Evolutionary conservation across 2,329 filamentous ascomycete species (phyloP).

Genomic region (Aspergillus texensis): DNA sequence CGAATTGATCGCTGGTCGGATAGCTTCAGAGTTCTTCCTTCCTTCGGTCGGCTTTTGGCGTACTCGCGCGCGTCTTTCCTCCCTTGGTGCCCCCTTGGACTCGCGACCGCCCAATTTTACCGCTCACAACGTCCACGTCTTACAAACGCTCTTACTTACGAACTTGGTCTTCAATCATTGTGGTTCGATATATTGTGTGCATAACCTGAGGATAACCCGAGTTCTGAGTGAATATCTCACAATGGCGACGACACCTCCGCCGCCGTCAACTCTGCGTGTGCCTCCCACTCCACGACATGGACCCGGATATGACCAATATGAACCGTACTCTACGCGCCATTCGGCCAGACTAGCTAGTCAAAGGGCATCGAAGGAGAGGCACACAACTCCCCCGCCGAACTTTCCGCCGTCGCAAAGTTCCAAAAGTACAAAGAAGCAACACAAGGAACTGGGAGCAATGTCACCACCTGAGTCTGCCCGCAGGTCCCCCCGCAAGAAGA

Average conservation of each 20-base stretch:
- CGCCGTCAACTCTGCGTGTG: constrained; percentile 39
- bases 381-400: constrained; percentile 35
- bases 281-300: constrained; percentile 51
- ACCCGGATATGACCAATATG: constrained; percentile 45
- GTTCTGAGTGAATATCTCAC: constrained; percentile 6
- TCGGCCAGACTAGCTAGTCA: constrained; percentile 44
- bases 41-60: constrained; percentile 18
- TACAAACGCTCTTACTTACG: neutral
- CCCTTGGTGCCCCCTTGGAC: constrained; percentile 19
- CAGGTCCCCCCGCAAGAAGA: constrained; percentile 32
- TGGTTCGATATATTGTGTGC: neutral
- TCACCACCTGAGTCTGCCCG: constrained; percentile 34
- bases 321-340: constrained; percentile 43
- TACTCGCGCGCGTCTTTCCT: constrained; percentile 19
- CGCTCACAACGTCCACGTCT: neutral
- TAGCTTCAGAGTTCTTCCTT: constrained; percentile 5
- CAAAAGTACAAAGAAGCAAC: constrained; percentile 26
- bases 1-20: neutral
- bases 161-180: neutral
- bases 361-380: constrained; percentile 28
- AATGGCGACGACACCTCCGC: constrained; percentile 52
- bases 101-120: constrained; percentile 2
- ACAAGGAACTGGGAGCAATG: constrained; percentile 26
- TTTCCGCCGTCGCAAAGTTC: constrained; percentile 26
- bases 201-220: neutral